These are phyloP conservation scores for Candida vartiovaarae DNA, from an alignment of 805 yeast genomes.

Conservation along the genomic window DNA sequence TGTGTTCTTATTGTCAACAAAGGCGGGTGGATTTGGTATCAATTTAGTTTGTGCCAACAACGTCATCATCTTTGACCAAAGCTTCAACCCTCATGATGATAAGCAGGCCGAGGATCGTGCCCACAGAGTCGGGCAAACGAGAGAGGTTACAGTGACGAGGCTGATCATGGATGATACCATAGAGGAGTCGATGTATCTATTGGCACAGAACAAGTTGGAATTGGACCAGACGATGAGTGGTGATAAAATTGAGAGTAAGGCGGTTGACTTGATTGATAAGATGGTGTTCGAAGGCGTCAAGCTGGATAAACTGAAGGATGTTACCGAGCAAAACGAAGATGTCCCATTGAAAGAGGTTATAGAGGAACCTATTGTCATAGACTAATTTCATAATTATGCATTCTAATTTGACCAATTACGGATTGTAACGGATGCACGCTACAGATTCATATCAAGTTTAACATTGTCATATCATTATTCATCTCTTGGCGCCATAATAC, in stretches of 20 bases:
- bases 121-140: conserved; percentile 91
- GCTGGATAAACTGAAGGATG: conserved; percentile 25
- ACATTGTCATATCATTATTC: no score
- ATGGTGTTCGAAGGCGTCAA: conserved; percentile 30
- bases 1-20: conserved; percentile 82
- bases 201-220: conserved; percentile 88
- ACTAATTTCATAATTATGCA: neutral
- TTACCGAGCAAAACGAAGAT: conserved; percentile 31
- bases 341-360: neutral
- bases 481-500: no score
- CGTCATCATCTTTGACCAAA: conserved; percentile 86
- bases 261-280: conserved; percentile 29
- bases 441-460: no score
- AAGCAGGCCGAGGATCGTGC: conserved; percentile 98
- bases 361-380: conserved; percentile 4
- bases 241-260: conserved; percentile 22
- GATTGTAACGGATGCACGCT: no score
- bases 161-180: conserved; percentile 68
- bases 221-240: conserved; percentile 46
- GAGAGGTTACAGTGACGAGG: conserved; percentile 73
- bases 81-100: conserved; percentile 97
- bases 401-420: no score
- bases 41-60: conserved; percentile 92
- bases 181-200: conserved; percentile 79
- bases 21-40: conserved; percentile 99